A percentile compares a stretch with the other conserved stretches of the same genome.
phyloP scores from a whole-genome alignment of 2,329 filamentous ascomycete species.

The Colletotrichum tropicale region DNA sequence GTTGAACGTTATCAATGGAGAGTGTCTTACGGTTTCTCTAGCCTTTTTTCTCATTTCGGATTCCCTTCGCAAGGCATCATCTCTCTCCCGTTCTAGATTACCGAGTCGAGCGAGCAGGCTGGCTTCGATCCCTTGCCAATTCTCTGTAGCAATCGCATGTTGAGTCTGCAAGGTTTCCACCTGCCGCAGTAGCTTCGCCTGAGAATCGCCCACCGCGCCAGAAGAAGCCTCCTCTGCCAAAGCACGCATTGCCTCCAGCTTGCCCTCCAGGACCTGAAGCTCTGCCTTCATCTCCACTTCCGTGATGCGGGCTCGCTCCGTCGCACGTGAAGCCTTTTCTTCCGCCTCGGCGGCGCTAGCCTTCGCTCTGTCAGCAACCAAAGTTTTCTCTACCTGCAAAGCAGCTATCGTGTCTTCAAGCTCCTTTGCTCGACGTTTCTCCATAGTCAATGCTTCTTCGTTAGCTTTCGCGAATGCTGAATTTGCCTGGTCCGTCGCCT shows the following conservation, averaged over 20 bases:
- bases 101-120: constrained; percentile 80
- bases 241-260: constrained; percentile 84
- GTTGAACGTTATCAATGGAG: background rate
- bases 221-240: constrained; percentile 90
- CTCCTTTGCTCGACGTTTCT: constrained; percentile 56
- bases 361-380: constrained; percentile 69
- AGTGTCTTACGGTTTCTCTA: constrained; percentile 75
- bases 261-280: constrained; percentile 78
- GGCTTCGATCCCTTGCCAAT: constrained; percentile 96
- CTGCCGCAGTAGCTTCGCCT: constrained; percentile 89
- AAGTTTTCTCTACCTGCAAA: constrained; percentile 79
- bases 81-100: constrained; percentile 85
- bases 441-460: constrained; percentile 70
- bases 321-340: constrained; percentile 74
- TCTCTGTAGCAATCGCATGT: constrained; percentile 91
- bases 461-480: constrained; percentile 69
- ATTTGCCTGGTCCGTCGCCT: constrained; percentile 70
- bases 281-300: constrained; percentile 86
- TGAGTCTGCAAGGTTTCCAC: constrained; percentile 96
- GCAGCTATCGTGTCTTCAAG: constrained; percentile 65
- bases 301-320: constrained; percentile 69
- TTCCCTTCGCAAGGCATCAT: constrained; percentile 84
- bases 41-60: constrained; percentile 88
- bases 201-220: constrained; percentile 78
- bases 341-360: constrained; percentile 72